Base-by-base conservation (phyloP, 2,329 filamentous ascomycete genomes). In the Aureobasidium melanogenum region DNA sequence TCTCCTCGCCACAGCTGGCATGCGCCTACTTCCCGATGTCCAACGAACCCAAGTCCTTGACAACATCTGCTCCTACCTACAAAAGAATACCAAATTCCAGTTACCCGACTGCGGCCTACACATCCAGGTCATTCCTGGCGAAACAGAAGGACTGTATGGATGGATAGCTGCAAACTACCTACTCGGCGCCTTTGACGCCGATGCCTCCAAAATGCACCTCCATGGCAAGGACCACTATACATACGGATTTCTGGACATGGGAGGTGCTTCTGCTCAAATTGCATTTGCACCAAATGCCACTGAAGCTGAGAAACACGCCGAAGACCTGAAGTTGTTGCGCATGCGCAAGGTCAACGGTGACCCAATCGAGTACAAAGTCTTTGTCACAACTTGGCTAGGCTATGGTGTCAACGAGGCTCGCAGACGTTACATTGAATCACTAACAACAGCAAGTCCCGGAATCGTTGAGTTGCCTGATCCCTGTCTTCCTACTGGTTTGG, bases 111-210 rank as follows among this genome's bases (percentile, higher is more conserved):
- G 94, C 77, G 83, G 83, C 63, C 75, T 90, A 41, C 91, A 97
- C 70, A 87, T 99, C 17, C 92, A 97, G 73, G 91, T 97, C 34
- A 99, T 99, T 64, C 85, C 91, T 0, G 94, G 94, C 46, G 92
- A 96, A 73, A 97, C 94, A 0, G 94, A 99, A 74, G 94, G 92
- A 2, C 75, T 99, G 32, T 99, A 97, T 69, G 94, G 94, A 41
- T 99, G 94, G 94, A 88, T 99, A 67, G 93, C 95, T 8, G 89
- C 93, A 58, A 99, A 99, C 71, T 99, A 99, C 70, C 77, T 99
- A 32, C 80, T 99, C 1, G 93, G 91, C 30, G 91, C 91, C 4
- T 97, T 99, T 68, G 89, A 97, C 72, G 79, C 82, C 19, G 89
- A 97, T 71, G 79, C 82, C 19, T 87, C 90, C 0, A 77, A 86